Evolutionary conservation across 108 stramenopile genomes (phyloP), one percentile per base, ranked within the genome.

Genomic region (Fistulifera pelliculosa): DNA sequence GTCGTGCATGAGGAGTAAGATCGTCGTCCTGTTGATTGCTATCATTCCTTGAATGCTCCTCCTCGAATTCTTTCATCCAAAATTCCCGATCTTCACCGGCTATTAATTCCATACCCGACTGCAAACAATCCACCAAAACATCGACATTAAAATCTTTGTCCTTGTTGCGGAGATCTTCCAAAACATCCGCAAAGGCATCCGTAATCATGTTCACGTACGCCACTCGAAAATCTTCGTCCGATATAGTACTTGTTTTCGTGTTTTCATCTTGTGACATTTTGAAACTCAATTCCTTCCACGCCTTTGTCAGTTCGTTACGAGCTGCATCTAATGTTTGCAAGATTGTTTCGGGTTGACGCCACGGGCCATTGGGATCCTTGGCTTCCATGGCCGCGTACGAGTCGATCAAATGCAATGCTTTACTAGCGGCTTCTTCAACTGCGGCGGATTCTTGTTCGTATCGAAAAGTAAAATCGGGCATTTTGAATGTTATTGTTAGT

Each of bases 31-130:
- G 53, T 5, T 43, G 25, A 17, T 17, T 16, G 10, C 2, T 27
- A 16, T 49, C 47, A 58, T 28, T 28, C 5, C 5, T 14, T 23
- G 41, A 19, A 1, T 16, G 15, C 54, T 45, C 54, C 16, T 23
- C 38, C 5, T 45, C 21, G 11, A 58, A 23, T n/a, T 44, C 41
- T 45, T 57, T 21, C 26, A 60, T 14, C 15, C 50, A 58, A 5
- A 60, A 38, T 14, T 49, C 58, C 16, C 19, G 16, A 35, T 60
- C 58, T 18, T 60, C 58, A 13, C 26, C n/a, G 2, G 58, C 11
- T 19, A 60, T 44, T 15, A 78, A 25, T 31, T 78, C 77, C 38
- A 78, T 59, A 3, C 77, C 77, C 5, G 77, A 78, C 40, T 69
- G 65, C 41, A 78, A 50, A 53, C 72, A 73, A 47, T 78, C 77